Evolutionary conservation across 1,284 basidiomycete genomes (phyloP).

Genomic region (Phellopilus nigrolimitatus): DNA sequence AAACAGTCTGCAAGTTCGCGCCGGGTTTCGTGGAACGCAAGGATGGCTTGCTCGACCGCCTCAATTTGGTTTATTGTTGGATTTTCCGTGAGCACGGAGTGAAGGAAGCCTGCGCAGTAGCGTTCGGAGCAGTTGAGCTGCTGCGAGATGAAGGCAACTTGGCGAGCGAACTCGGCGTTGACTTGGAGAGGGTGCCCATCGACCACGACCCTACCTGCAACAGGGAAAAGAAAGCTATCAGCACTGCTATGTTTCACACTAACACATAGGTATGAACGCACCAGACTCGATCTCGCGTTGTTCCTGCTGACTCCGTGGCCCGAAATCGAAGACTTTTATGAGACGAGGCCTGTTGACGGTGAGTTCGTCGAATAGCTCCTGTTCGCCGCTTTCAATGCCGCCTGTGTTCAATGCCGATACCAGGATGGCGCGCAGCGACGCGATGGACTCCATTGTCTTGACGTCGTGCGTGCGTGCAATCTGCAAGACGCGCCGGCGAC

Average conservation of each 20-base stretch:
- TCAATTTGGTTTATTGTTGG: conserved; percentile 55
- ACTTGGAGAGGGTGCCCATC: conserved; percentile 57
- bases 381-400: conserved; percentile 49
- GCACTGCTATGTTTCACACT: neutral
- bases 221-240: neutral
- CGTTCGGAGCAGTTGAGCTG: conserved; percentile 76
- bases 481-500: neutral
- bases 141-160: conserved; percentile 69
- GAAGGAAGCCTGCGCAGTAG: conserved; percentile 65
- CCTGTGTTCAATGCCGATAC: conserved; percentile 36
- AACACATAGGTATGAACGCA: conserved; percentile 36
- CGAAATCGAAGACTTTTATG: conserved; percentile 58
- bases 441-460: conserved; percentile 26
- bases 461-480: neutral
- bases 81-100: conserved; percentile 55
- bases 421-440: conserved; percentile 38
- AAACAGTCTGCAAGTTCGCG: conserved; percentile 65
- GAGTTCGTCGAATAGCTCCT: conserved; percentile 71
- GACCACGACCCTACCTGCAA: conserved; percentile 56
- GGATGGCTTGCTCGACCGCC: conserved; percentile 58
- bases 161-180: conserved; percentile 70
- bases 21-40: conserved; percentile 63
- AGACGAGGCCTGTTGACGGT: conserved; percentile 60
- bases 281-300: conserved; percentile 70
- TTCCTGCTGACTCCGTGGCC: conserved; percentile 55